phyloP scores from a whole-genome alignment of 164 flowering plant species.

The Echeveria elegans region DNA sequence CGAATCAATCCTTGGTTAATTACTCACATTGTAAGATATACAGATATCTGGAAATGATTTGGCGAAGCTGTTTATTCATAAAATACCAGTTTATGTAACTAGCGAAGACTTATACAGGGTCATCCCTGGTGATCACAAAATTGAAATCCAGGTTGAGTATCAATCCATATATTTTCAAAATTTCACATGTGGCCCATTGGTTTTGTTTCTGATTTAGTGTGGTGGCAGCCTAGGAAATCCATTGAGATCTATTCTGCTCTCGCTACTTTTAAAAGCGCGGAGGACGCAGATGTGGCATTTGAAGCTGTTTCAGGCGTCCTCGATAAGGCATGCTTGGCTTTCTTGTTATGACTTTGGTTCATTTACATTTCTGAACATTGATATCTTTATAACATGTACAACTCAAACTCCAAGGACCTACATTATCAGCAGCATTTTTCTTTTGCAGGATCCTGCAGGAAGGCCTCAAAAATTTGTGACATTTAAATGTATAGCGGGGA shows the following conservation, averaged over 20 bases:
- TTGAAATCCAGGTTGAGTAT: conserved; percentile 50
- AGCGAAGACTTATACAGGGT: conserved; percentile 29
- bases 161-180: background rate
- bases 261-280: conserved; percentile 36
- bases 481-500: conserved; percentile 27
- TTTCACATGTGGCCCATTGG: background rate
- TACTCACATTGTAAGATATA: conserved; percentile 6
- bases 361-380: background rate
- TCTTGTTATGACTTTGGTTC: no score
- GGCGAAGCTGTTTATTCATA: conserved; percentile 49
- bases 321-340: conserved; percentile 29
- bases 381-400: no score
- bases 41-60: conserved; percentile 36
- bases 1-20: background rate
- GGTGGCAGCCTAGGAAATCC: conserved; percentile 29
- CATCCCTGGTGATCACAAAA: conserved; percentile 39
- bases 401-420: no score
- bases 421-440: background rate
- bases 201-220: conserved; percentile 7
- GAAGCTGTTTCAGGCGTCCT: conserved; percentile 29
- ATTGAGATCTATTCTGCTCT: conserved; percentile 32
- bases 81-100: conserved; percentile 36
- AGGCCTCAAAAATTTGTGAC: conserved; percentile 35
- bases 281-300: conserved; percentile 46
- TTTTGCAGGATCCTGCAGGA: conserved; percentile 43